Base-by-base conservation (phyloP, 2,329 filamentous ascomycete genomes). In the Juglanconis juglandina region DNA sequence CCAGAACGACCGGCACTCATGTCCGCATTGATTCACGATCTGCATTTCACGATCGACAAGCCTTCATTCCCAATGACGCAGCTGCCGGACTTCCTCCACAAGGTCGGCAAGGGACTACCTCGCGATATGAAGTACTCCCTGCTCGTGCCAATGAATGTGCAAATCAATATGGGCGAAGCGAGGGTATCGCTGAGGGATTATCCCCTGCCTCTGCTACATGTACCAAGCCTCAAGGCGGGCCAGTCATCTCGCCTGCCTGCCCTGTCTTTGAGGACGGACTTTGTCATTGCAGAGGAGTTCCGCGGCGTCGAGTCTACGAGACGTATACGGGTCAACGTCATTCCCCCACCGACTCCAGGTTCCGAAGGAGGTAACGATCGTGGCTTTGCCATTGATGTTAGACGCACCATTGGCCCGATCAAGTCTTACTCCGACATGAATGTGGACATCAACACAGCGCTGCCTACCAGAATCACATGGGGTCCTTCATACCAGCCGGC, bases 401-500 rank as follows among this genome's bases (percentile, higher is more conserved):
- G 91, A 57, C 87, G 95, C 49, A 98, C 95, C 0, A 91, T 98
- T 37, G 92, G 93, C 8, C 91, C 96, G 0, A 92, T 99, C 65
- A 99, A 99, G 76, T 96, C 92, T 0, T 99, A 95, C 71, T 97
- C 95, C 0, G 90, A 98, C 70, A 93, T 97, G 73, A 86, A 84
- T 39, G 82, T 99, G 68, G 91, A 96, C 65, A 93, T 99, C 73
- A 96, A 98, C 73, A 97, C 94, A 2, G 90, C 88, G 57, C 86
- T 94, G 61, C 91, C 96, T 2, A 99, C 95, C 0, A 87, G 91
- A 49, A 94, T 99, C 56, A 97, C 94, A 0, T 99, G 95, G 96
- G 93, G 93, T 7, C 93, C 95, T 50, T 96, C 93, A 2, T 99
- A 98, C 70, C 96, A 99, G 70, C 95, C 96, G 34, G 94, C 94